Evolutionary conservation across 163 green algal species (phyloP), one percentile per base, ranked within the genome.

Genomic region (Chlorella variabilis): DNA sequence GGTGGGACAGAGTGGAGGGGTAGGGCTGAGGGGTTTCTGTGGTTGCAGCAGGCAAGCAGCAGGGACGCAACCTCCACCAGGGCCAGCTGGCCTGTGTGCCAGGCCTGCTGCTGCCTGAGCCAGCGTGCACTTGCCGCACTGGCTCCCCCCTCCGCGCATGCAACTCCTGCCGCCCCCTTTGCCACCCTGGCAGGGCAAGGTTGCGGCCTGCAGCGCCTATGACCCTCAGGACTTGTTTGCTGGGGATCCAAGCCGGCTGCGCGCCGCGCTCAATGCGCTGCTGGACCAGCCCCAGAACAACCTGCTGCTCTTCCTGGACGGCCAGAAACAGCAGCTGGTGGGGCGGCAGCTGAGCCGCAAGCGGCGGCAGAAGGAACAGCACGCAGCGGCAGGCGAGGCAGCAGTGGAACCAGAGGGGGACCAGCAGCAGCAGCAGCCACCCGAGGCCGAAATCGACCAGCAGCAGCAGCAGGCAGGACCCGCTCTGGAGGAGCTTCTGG

Each of bases 281-380:
- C 65, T 81, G 51, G 56, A 61, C 18, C 66, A 71, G 13, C 85
- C 85, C 11, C 85, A 89, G 33, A 89, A 89, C 63, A 89, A 89
- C 71, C 61, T 89, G 36, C 34, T 34, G 13, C 34, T 85, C 5
- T 85, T 83, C 49, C 33, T 79, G 31, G 75, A 78, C 39, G 83
- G 78, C 3, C 18, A 4, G 51, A 29, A 33, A n/a, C 41, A 42
- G 61, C n/a, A 68, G 62, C 62, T 58, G 27, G 36, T 17, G 31
- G 36, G 27, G 36, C 36, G 36, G 63, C 62, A 75, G 48, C 71
- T 11, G 34, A 66, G 13, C 15, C 54, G 23, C 8, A 27, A 79
- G 38, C 0, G 23, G 13, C 34, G 27, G 13, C 23, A 13, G 5
- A 34, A 65, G n/a, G 15, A 56, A 31, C 15, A 33, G 33, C 23